phyloP scores from a whole-genome alignment of 768 basidiomycete genomes.

The Chalciporus piperatus region DNA sequence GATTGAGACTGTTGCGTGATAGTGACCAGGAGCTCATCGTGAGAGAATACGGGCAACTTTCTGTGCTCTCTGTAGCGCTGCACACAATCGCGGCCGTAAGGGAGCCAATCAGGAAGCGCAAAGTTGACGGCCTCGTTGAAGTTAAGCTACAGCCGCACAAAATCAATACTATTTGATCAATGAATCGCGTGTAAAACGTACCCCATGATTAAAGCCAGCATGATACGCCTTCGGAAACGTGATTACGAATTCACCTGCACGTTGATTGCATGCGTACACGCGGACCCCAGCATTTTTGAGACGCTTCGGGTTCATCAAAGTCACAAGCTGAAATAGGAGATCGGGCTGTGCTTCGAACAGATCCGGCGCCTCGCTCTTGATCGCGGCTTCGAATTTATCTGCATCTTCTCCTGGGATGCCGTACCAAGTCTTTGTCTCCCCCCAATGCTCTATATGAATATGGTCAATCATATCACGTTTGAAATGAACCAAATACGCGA shows the following conservation, averaged over 20 bases:
- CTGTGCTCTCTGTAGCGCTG: slow-evolving; percentile 85
- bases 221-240: slow-evolving; percentile 98
- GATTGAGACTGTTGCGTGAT: slow-evolving; percentile 93
- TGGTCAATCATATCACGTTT: slow-evolving; percentile 25
- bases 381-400: slow-evolving; percentile 94
- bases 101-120: slow-evolving; percentile 93
- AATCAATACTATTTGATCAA: slow-evolving; percentile 23
- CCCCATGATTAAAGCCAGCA: slow-evolving; percentile 97
- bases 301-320: slow-evolving; percentile 92
- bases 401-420: slow-evolving; percentile 95
- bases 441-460: slow-evolving; percentile 83
- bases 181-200: slow-evolving; percentile 44
- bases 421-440: slow-evolving; percentile 99
- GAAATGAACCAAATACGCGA: slow-evolving; percentile 16
- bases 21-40: slow-evolving; percentile 96
- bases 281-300: slow-evolving; percentile 85
- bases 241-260: slow-evolving; percentile 96
- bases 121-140: slow-evolving; percentile 99
- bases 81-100: slow-evolving; percentile 84
- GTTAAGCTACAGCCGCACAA: slow-evolving; percentile 65
- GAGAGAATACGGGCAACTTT: slow-evolving; percentile 96
- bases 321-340: slow-evolving; percentile 95
- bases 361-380: slow-evolving; percentile 93
- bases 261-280: slow-evolving; percentile 92
- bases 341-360: slow-evolving; percentile 97